Conservation (phyloP, 2,329 filamentous ascomycete species). For the Fusarium anthophilum region DNA sequence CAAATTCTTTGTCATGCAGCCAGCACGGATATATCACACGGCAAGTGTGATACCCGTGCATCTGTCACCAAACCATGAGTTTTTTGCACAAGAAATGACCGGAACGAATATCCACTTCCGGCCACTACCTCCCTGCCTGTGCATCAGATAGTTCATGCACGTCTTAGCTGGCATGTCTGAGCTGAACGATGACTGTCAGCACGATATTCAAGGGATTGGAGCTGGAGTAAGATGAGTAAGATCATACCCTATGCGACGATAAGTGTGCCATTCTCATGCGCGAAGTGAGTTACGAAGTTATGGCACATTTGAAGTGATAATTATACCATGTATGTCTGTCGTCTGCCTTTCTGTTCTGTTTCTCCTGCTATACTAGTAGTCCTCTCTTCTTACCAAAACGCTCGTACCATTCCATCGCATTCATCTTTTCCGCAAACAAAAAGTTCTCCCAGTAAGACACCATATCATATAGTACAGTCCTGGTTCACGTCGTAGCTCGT, state of each 20-base stretch:
- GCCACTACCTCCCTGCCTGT: conserved; percentile 4
- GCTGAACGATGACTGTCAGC: background rate
- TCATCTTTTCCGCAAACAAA: conserved; percentile 17
- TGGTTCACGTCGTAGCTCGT: conserved; percentile 25
- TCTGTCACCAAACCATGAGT: conserved; percentile 9
- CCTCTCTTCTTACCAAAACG: conserved; percentile 7
- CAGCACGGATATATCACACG: conserved; percentile 4
- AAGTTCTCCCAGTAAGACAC: conserved; percentile 21
- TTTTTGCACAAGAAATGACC: background rate
- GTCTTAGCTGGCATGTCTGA: background rate
- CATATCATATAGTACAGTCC: conserved; percentile 19
- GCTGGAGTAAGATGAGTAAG: background rate
- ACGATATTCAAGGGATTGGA: conserved; percentile 1
- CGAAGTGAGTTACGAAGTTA: background rate
- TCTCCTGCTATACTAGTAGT: background rate
- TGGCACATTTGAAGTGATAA: conserved; percentile 2
- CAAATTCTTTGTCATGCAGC: conserved; percentile 7
- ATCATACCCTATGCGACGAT: background rate
- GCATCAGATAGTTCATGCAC: conserved; percentile 18
- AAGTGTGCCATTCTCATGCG: background rate
- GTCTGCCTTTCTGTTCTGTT: conserved; percentile 22
- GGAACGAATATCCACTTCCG: background rate
- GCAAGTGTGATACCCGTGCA: conserved; percentile 16
- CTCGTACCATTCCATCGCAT: conserved; percentile 11
- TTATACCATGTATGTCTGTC: conserved; percentile 12